These are phyloP conservation scores for Camelina sativa DNA, from an alignment of 345 rosid genomes.

Conservation along the genomic window DNA sequence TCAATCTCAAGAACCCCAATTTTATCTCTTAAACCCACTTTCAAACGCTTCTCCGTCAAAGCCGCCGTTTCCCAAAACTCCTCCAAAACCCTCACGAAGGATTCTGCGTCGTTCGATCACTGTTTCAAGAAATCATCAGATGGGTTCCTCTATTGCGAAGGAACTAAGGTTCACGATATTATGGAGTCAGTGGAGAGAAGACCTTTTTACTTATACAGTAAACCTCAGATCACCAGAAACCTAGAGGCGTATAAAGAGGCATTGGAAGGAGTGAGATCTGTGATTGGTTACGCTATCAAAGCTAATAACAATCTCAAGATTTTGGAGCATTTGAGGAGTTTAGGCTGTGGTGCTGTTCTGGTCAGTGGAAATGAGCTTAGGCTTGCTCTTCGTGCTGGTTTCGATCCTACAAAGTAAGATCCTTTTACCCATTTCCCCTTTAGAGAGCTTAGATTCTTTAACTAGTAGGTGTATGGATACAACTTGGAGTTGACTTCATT, in stretches of 20 bases:
- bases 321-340: constrained; percentile 85
- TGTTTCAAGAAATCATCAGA: constrained; percentile 80
- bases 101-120: constrained; percentile 53
- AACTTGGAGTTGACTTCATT: too few relatives aligned
- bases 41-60: constrained; percentile 52
- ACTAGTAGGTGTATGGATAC: neutral
- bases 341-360: constrained; percentile 95
- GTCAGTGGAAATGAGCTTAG: constrained; percentile 98
- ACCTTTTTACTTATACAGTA: constrained; percentile 89
- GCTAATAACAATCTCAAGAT: constrained; percentile 92
- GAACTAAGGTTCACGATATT: constrained; percentile 73
- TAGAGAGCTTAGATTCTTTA: neutral
- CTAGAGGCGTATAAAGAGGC: constrained; percentile 81
- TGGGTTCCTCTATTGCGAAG: constrained; percentile 90
- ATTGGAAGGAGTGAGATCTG: constrained; percentile 66
- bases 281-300: constrained; percentile 92
- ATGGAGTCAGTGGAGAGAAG: constrained; percentile 81
- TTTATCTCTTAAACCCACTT: constrained; percentile 46
- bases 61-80: constrained; percentile 66
- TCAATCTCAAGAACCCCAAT: constrained; percentile 47
- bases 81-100: constrained; percentile 41
- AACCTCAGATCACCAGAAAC: constrained; percentile 87
- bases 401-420: constrained; percentile 81
- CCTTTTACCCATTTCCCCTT: neutral
- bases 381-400: constrained; percentile 85